These are phyloP conservation scores for Allium fistulosum DNA, from an alignment of 106 monocot genomes.

Conservation along the genomic window DNA sequence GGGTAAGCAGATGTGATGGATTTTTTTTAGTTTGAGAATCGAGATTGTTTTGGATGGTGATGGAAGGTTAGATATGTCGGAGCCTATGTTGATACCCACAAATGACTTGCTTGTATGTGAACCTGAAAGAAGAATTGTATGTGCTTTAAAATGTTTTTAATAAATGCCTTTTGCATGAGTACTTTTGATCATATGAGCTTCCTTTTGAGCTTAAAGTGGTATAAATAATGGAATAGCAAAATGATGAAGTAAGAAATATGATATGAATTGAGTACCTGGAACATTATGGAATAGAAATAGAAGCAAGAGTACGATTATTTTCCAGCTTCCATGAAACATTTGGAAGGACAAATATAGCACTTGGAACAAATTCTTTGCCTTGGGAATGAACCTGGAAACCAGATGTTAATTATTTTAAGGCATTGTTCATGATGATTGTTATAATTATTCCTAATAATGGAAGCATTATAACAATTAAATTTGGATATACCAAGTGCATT, in stretches of 20 bases:
- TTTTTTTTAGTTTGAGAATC: conserved; percentile 52
- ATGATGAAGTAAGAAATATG: no score
- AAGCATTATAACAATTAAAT: not conserved
- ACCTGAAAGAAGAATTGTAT: conserved; percentile 4
- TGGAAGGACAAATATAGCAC: not conserved
- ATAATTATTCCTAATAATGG: not conserved
- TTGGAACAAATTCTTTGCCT: not conserved
- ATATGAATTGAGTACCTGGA: not conserved
- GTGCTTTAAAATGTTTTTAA: not conserved
- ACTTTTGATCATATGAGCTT: no score
- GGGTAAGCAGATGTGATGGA: conserved; percentile 66
- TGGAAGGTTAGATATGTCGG: conserved; percentile 44
- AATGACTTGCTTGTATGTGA: conserved; percentile 37
- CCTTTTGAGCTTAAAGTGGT: no score
- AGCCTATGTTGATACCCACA: conserved; percentile 71
- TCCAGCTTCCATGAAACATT: conserved; percentile 10
- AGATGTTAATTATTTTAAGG: not conserved
- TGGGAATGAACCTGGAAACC: not conserved
- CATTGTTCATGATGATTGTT: not conserved
- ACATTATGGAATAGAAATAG: conserved; percentile 3
- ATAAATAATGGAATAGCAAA: no score
- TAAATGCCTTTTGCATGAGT: not conserved
- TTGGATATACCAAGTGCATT: not conserved
- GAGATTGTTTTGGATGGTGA: conserved; percentile 57
- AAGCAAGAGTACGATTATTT: not conserved